Evolutionary conservation across 371 early-diverging fungal genomes (phyloP), one percentile per base, ranked within the genome.

Genomic region (Rhizopus delemar): DNA sequence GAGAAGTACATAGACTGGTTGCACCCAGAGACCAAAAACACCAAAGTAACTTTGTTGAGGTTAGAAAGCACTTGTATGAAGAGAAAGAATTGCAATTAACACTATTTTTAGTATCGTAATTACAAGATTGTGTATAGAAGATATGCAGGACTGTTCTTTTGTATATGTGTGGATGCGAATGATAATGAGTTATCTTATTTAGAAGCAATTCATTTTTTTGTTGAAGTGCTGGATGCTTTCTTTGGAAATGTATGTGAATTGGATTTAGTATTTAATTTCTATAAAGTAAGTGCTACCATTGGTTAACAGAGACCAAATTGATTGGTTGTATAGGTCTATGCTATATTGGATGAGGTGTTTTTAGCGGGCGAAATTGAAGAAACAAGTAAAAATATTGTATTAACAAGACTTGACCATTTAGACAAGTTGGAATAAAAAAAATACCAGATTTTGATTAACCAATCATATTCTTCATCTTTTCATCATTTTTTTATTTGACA

Each of bases 191-290:
- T 98, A 28, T 89, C 91, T 3, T 92, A 92, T 61, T 73, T 98
- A 39, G 99, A 98, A 73, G 94, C 93, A 0, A 97, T 98, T 41
- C 99, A 98, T 65, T 90, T 96, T 68, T 98, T 98, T 85, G 99
- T 98, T 28, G 99, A 98, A 74, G 94, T 96, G 0, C 75, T 99
- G 49, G 98, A 99, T 75, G 85, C 93, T 8, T 99, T 94, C 83
- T 98, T 98, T 78, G 94, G 93, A 38, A 99, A 97, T 61, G 99
- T 99, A 8, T 97, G 96, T 73, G 98, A 99, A 75, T 82, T 98
- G 46, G 97, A 98, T 73, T 81, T 98, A 53, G 95, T 98, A 13
- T 97, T 97, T 71, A 96, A 97, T 78, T 96, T 95, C 71, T 96
- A 94, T 80, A 93, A 94, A 84, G 92, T 90, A 76, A 52, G 33